phyloP scores from a whole-genome alignment of 257 asterid genomes.

The Nicotiana benthamiana region DNA sequence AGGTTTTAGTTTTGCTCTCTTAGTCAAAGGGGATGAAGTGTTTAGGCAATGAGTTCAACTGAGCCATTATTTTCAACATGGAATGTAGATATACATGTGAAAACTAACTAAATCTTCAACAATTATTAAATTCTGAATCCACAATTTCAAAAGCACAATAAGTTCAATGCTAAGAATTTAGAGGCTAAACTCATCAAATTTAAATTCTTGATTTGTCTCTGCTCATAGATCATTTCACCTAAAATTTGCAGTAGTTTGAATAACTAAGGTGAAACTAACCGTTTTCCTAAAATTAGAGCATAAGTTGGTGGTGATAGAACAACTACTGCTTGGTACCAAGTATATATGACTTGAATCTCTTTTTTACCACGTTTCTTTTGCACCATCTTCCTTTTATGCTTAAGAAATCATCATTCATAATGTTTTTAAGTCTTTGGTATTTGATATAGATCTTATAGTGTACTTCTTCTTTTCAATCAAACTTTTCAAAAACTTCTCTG shows the following conservation, averaged over 20 bases:
- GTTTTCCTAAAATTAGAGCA: neutral
- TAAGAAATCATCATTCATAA: neutral
- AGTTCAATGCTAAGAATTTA: neutral
- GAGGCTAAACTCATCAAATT: neutral
- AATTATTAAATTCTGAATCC: neutral
- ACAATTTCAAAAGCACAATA: neutral
- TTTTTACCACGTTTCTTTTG: neutral
- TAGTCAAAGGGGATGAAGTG: neutral
- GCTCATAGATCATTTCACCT: neutral
- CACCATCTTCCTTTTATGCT: neutral
- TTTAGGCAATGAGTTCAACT: neutral
- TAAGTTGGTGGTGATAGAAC: neutral
- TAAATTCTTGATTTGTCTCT: neutral
- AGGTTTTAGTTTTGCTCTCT: neutral
- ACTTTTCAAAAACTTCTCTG: neutral
- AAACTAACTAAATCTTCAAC: neutral
- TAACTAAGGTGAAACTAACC: neutral
- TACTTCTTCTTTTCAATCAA: neutral
- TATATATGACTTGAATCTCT: neutral
- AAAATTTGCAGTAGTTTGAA: neutral
- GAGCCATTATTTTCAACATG: neutral
- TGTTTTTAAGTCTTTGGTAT: neutral
- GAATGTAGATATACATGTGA: neutral
- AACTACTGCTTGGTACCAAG: neutral
- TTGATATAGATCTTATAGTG: neutral